Evolutionary conservation across 108 stramenopile species (phyloP).

Genomic region (Stephanodiscus minutulus): DNA sequence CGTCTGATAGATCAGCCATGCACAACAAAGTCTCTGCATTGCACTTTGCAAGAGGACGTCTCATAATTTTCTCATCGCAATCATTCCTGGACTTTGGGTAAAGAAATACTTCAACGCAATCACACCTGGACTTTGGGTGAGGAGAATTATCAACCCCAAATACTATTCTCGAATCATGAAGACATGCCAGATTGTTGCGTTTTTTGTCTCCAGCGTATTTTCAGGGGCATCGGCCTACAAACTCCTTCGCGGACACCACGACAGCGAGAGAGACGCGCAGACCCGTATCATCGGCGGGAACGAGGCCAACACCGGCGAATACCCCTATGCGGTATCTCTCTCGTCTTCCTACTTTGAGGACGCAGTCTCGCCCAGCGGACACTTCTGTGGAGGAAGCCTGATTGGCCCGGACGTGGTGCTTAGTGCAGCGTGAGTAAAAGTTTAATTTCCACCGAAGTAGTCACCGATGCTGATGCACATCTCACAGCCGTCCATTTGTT

Average conservation of each 20-base stretch:
- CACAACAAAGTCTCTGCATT: no score
- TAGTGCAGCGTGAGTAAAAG: slow-evolving; percentile 3
- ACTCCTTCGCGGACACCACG: background rate
- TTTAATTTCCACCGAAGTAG: background rate
- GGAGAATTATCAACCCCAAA: background rate
- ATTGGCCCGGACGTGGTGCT: background rate
- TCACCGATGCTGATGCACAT: background rate
- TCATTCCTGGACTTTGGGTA: background rate
- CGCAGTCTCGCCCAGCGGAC: no score
- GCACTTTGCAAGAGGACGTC: background rate
- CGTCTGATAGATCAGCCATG: background rate
- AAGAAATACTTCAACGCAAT: background rate
- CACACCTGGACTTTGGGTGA: no score
- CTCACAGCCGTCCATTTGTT: background rate
- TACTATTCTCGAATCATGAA: background rate
- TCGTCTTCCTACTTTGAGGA: background rate
- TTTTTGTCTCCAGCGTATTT: background rate
- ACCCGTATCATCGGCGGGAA: background rate
- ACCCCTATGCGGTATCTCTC: slow-evolving; percentile 2
- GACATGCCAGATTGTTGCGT: background rate
- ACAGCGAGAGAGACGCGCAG: background rate
- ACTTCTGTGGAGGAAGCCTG: background rate
- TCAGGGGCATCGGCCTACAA: background rate
- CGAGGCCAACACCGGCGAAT: background rate
- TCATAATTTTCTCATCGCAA: background rate